Conservation (phyloP, 2,329 filamentous ascomycete species). For the Fusarium zealandicum region DNA sequence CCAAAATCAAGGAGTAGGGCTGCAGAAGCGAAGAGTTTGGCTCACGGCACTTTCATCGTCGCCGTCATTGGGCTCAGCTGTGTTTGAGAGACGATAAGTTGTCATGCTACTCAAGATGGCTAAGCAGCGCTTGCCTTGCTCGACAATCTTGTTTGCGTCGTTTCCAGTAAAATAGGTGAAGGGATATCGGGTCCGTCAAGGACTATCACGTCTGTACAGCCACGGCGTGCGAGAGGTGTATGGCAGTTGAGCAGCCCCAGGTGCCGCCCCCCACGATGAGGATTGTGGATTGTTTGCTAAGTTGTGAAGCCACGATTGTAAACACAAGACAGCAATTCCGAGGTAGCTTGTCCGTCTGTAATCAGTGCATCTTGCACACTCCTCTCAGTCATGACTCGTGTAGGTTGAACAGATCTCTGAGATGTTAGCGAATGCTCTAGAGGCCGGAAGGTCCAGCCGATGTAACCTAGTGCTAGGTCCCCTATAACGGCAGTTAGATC, state of each 20-base stretch:
- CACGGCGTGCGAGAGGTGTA: conserved; percentile 27
- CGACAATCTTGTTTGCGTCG: conserved; percentile 30
- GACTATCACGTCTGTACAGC: conserved; percentile 19
- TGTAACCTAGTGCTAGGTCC: not conserved
- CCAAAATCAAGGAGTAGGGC: conserved; percentile 27
- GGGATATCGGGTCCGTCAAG: conserved; percentile 24
- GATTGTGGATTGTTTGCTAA: conserved; percentile 20
- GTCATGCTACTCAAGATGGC: fast-evolving
- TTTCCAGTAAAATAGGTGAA: conserved; percentile 24
- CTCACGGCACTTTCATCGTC: conserved; percentile 1
- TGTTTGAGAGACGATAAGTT: not conserved
- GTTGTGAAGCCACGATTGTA: conserved; percentile 4
- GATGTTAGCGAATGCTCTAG: too few relatives aligned
- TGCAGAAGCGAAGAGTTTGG: conserved; percentile 22
- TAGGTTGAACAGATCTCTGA: not conserved
- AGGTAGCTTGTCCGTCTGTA: not conserved
- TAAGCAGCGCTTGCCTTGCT: not conserved
- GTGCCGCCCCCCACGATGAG: conserved; percentile 33
- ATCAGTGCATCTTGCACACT: not conserved
- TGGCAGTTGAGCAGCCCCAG: conserved; percentile 30
- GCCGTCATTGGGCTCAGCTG: conserved; percentile 7
- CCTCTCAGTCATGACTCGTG: too few relatives aligned
- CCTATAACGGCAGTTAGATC: not conserved
- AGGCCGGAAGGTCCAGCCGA: conserved; percentile 31
- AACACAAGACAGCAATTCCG: too few relatives aligned